These are phyloP conservation scores for Tolypocladium amazonense DNA, from an alignment of 2,329 filamentous ascomycete genomes.

Conservation along the genomic window DNA sequence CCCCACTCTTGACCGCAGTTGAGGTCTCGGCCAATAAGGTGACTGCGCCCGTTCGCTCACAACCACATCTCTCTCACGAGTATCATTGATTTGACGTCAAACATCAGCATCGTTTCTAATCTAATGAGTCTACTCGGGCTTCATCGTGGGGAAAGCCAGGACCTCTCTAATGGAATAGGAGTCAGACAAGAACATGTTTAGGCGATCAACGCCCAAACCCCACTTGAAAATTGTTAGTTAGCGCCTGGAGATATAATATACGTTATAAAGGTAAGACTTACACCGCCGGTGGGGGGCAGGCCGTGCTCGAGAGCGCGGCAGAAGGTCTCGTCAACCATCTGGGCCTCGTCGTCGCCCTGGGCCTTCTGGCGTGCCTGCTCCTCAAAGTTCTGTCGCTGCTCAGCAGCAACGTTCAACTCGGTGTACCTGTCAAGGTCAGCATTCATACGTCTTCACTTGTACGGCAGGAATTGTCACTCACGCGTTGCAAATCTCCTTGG, in stretches of 20 bases:
- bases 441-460: neutral
- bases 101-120: neutral
- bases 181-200: conserved; percentile 93
- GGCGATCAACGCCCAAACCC: conserved; percentile 90
- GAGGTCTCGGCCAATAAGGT: too few species aligned
- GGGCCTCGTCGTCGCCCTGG: conserved; percentile 93
- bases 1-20: too few species aligned
- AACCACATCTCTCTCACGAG: too few species aligned
- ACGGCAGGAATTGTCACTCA: conserved; percentile 13
- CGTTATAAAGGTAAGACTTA: too few species aligned
- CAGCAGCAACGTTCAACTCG: conserved; percentile 86
- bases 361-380: conserved; percentile 95
- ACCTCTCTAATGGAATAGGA: conserved; percentile 94
- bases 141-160: conserved; percentile 95
- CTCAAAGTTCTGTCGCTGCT: conserved; percentile 75
- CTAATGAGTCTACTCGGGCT: conserved; percentile 55
- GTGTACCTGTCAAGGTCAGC: conserved; percentile 48
- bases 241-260: too few species aligned
- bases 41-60: too few species aligned
- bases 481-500: conserved; percentile 81
- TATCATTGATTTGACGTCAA: neutral
- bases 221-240: too few species aligned
- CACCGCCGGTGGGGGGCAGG: conserved; percentile 87
- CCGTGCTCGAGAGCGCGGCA: conserved; percentile 82
- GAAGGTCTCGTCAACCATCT: conserved; percentile 93